phyloP scores from a whole-genome alignment of 2,329 filamentous ascomycete genomes.

The Penicillium sp. region DNA sequence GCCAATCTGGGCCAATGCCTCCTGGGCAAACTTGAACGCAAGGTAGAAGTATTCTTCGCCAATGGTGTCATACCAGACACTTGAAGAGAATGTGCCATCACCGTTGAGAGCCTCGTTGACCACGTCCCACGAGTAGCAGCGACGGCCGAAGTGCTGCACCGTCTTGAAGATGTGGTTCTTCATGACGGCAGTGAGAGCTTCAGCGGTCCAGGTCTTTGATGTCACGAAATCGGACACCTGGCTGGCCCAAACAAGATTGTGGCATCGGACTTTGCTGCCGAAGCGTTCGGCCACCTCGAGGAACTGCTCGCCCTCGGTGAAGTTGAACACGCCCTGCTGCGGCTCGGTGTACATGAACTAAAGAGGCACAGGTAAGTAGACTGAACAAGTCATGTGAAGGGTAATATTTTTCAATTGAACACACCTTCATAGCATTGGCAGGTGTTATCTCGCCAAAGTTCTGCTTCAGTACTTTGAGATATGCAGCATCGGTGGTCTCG shows the following conservation, averaged over 20 bases:
- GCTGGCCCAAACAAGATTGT: constrained; percentile 56
- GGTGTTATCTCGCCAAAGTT: constrained; percentile 68
- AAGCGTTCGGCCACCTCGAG: constrained; percentile 39
- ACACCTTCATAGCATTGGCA: constrained; percentile 59
- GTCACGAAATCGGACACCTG: constrained; percentile 53
- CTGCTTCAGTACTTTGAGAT: constrained; percentile 56
- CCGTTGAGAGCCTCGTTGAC: constrained; percentile 43
- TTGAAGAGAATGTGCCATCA: constrained; percentile 46
- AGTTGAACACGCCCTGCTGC: constrained; percentile 58
- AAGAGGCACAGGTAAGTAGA: not conserved
- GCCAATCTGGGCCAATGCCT: constrained; percentile 39
- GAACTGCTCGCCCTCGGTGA: constrained; percentile 56
- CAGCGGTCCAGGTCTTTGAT: constrained; percentile 56
- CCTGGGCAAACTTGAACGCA: constrained; percentile 45
- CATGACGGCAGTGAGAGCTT: constrained; percentile 58
- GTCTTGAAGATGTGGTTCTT: constrained; percentile 42
- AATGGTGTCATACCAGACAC: constrained; percentile 46
- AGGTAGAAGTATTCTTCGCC: constrained; percentile 47
- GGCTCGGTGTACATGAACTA: constrained; percentile 65
- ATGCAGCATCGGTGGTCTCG: constrained; percentile 56
- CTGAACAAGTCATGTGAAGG: not conserved
- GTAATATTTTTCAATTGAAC: not conserved
- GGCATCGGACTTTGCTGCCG: constrained; percentile 60
- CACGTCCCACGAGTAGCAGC: constrained; percentile 39
- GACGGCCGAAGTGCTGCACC: constrained; percentile 31